A percentile compares a stretch with the other conserved stretches of the same genome.
Evolutionary conservation across 257 asterid species (phyloP).

Genomic region (Datura wrightii): DNA sequence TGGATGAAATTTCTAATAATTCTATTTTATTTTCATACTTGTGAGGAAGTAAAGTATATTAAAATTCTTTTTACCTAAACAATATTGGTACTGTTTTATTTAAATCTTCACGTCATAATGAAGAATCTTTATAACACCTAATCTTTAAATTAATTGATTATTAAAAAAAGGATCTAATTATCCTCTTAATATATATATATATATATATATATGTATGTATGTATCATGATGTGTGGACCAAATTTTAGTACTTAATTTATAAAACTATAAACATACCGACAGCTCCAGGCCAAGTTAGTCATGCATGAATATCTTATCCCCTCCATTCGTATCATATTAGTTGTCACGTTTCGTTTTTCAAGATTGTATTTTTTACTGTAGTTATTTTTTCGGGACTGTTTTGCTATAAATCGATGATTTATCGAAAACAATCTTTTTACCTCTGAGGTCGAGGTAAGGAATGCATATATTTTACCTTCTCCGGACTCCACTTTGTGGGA

Average conservation of each 20-base stretch:
- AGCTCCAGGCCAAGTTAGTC: slow-evolving; percentile 17
- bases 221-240: neutral
- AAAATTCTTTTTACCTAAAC: neutral
- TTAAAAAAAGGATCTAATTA: neutral
- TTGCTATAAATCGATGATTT: too few species aligned
- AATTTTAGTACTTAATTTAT: neutral
- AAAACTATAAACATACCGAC: neutral
- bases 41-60: neutral
- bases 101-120: neutral
- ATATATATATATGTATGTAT: neutral
- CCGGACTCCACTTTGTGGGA: too few species aligned
- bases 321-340: too few species aligned
- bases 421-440: too few species aligned
- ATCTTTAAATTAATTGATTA: neutral
- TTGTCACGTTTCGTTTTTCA: too few species aligned
- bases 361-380: too few species aligned
- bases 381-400: too few species aligned
- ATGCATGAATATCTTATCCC: neutral
- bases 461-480: too few species aligned
- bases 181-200: neutral
- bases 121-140: slow-evolving; percentile 1
- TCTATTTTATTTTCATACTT: neutral
- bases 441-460: too few species aligned
- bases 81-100: neutral
- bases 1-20: too few species aligned